Percentiles rank a stretch among this genome's conserved stretches.
Conservation (phyloP, 768 basidiomycete genomes). For the Cystofilobasidium ferigula region DNA sequence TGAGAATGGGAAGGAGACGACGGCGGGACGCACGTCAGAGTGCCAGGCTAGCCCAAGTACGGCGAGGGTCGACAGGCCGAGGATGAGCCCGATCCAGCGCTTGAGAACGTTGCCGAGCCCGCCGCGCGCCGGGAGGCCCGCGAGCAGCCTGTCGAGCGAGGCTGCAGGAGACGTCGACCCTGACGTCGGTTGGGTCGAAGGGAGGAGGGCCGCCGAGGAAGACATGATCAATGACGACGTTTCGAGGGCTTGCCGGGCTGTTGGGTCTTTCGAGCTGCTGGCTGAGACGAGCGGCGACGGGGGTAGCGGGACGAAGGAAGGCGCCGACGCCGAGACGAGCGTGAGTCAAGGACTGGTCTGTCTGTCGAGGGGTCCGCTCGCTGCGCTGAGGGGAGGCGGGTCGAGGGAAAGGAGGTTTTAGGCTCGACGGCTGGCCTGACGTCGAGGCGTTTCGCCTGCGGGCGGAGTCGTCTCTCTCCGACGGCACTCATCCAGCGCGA, state of each 20-base stretch:
- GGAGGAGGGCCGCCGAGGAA: slow-evolving; percentile 3
- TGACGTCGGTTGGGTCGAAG: not conserved
- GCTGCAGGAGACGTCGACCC: not conserved
- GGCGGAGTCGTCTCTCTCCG: no score
- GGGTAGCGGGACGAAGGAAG: no score
- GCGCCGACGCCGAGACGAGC: no score
- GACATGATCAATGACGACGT: not conserved
- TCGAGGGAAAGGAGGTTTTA: no score
- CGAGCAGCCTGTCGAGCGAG: slow-evolving; percentile 6
- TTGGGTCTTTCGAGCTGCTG: not conserved
- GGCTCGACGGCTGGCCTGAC: no score
- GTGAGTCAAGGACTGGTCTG: no score
- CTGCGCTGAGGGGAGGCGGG: no score
- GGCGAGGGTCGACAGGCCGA: not conserved
- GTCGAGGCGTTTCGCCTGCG: no score
- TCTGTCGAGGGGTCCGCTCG: no score
- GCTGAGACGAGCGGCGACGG: no score
- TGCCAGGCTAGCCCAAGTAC: slow-evolving; percentile 1
- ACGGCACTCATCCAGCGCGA: no score
- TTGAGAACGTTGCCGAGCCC: slow-evolving; percentile 9
- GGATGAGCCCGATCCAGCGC: not conserved
- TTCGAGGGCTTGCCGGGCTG: no score
- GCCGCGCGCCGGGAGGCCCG: not conserved
- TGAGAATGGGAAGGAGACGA: not conserved
- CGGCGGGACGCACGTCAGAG: slow-evolving; percentile 4